Conservation (phyloP, 129 eudicot species). For the Artemisia tridentata region DNA sequence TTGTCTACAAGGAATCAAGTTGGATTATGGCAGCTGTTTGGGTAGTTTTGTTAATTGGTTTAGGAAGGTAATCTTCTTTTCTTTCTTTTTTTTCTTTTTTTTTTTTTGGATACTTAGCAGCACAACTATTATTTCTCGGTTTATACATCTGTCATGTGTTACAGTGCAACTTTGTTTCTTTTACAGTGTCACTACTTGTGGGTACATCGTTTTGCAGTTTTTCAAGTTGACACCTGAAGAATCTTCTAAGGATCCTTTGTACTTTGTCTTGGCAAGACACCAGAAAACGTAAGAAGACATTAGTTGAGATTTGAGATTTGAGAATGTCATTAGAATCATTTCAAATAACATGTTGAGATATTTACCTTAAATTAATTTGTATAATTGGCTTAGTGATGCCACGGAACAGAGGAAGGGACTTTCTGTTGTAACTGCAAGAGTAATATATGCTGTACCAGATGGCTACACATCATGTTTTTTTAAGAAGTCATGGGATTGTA, state of each 20-base stretch:
- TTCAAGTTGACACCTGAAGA: slow-evolving; percentile 74
- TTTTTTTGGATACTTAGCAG: slow-evolving; percentile 15
- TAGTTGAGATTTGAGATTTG: too few species aligned
- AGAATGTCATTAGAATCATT: neutral
- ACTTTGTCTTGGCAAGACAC: slow-evolving; percentile 52
- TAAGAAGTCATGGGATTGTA: too few species aligned
- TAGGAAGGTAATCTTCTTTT: slow-evolving; percentile 58
- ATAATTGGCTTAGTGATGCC: slow-evolving; percentile 33
- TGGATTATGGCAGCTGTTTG: slow-evolving; percentile 62
- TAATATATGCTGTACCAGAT: slow-evolving; percentile 26
- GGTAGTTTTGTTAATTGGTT: slow-evolving; percentile 62
- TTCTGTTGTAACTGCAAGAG: slow-evolving; percentile 49
- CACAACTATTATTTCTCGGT: neutral
- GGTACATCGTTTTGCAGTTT: slow-evolving; percentile 65
- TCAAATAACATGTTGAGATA: neutral
- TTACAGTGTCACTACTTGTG: slow-evolving; percentile 74
- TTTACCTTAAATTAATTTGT: neutral
- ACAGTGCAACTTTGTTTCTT: neutral
- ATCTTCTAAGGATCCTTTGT: slow-evolving; percentile 64
- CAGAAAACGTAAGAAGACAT: slow-evolving; percentile 47
- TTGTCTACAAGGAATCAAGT: slow-evolving; percentile 74
- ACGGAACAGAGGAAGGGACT: slow-evolving; percentile 30
- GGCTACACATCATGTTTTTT: too few species aligned
- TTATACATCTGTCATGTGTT: too few species aligned
- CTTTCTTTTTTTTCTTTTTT: neutral